Percentiles rank a stretch among this genome's conserved stretches.
These are phyloP conservation scores for Globisporangium polare DNA, from an alignment of 352 stramenopile species.

Conservation along the genomic window DNA sequence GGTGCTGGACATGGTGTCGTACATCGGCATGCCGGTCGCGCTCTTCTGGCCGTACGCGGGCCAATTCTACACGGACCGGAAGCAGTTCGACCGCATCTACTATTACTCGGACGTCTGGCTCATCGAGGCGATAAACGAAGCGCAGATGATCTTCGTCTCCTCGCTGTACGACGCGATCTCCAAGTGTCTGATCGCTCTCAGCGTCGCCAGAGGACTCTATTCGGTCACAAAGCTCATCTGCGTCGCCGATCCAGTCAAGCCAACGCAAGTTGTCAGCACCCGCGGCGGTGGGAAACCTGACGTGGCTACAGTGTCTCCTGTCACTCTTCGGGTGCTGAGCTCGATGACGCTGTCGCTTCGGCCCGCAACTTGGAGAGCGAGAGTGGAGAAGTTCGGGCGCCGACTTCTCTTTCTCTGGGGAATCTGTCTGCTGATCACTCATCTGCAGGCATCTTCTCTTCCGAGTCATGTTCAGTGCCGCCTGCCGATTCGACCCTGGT, in stretches of 20 bases:
- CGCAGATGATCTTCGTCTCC: conserved; percentile 19
- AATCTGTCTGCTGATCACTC: conserved; percentile 12
- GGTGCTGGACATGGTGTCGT: conserved; percentile 15
- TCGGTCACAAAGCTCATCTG: conserved; percentile 18
- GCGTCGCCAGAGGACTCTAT: conserved; percentile 20
- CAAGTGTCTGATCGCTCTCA: conserved; percentile 25
- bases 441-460: conserved; percentile 15
- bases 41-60: conserved; percentile 22
- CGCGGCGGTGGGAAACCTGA: not conserved
- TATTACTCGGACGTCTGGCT: conserved; percentile 26
- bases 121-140: conserved; percentile 24
- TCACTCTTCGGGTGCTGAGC: not conserved
- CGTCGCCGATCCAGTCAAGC: not conserved
- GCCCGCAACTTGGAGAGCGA: not conserved
- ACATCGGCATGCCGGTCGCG: conserved; percentile 17
- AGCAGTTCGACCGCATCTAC: conserved; percentile 12
- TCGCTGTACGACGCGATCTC: conserved; percentile 16
- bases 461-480: conserved; percentile 14
- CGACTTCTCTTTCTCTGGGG: conserved; percentile 20
- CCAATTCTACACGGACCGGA: conserved; percentile 8
- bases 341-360: not conserved
- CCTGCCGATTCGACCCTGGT: conserved; percentile 24
- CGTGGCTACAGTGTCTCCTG: not conserved
- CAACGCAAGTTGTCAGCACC: not conserved
- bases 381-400: conserved; percentile 15